Percentiles rank a stretch among this genome's conserved stretches.
Evolutionary conservation across 257 asterid genomes (phyloP).

Genomic region (Solanum tarapatanum): DNA sequence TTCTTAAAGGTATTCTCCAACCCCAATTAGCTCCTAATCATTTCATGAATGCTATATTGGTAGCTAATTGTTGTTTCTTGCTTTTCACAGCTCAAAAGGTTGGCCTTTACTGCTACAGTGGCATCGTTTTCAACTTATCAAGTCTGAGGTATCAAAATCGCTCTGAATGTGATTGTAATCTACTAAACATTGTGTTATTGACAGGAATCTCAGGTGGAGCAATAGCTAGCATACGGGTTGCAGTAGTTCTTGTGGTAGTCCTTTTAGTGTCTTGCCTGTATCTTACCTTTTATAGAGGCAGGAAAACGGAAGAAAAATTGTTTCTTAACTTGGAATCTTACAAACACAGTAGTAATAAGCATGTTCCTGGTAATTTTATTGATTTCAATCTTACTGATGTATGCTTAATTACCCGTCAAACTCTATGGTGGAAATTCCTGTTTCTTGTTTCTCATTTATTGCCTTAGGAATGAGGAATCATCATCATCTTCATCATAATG

Average conservation of each 20-base stretch:
- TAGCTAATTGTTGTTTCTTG: constrained; percentile 14
- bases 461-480: background rate
- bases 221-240: constrained; percentile 64
- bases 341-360: constrained; percentile 13
- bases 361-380: constrained; percentile 21
- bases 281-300: constrained; percentile 27
- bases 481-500: background rate
- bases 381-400: background rate
- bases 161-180: constrained; percentile 3
- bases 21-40: background rate
- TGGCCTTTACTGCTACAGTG: constrained; percentile 11
- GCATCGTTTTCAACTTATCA: constrained; percentile 1
- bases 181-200: background rate
- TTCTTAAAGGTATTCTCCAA: constrained; percentile 23
- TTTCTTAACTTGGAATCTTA: constrained; percentile 2
- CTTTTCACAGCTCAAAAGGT: constrained; percentile 75
- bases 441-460: background rate
- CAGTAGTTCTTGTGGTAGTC: constrained; percentile 28
- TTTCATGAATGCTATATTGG: background rate
- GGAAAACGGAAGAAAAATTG: constrained; percentile 7
- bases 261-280: constrained; percentile 36
- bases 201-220: constrained; percentile 67
- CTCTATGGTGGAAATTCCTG: background rate
- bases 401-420: background rate
- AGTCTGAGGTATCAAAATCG: background rate